Evolutionary conservation across 306 rosid genomes (phyloP).

Genomic region (Lathyrus tuberosus): DNA sequence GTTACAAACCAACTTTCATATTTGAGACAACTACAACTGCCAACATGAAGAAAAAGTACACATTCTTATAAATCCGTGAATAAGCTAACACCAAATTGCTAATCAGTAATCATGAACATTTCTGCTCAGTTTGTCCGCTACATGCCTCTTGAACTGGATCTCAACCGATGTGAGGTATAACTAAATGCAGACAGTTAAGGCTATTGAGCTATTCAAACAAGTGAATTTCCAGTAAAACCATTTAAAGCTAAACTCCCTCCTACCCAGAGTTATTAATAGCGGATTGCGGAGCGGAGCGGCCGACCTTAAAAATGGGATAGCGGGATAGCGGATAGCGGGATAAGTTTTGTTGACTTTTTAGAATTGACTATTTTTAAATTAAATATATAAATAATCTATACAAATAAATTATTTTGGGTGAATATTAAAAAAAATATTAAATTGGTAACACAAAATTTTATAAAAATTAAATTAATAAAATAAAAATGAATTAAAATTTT

Average conservation of each 20-base stretch:
- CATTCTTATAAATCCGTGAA: background rate
- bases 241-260: slow-evolving; percentile 5
- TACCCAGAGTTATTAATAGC: too few relatives aligned
- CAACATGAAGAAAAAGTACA: slow-evolving; percentile 12
- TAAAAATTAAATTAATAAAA: too few relatives aligned
- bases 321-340: too few relatives aligned
- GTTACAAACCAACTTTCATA: background rate
- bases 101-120: slow-evolving; percentile 2
- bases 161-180: slow-evolving; percentile 13
- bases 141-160: slow-evolving; percentile 11
- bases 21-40: slow-evolving; percentile 7
- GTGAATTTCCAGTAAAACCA: background rate
- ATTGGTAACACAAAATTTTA: too few relatives aligned
- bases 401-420: too few relatives aligned
- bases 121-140: background rate
- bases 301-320: too few relatives aligned
- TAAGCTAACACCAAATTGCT: slow-evolving; percentile 1
- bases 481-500: too few relatives aligned
- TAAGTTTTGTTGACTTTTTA: too few relatives aligned
- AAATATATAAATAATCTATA: too few relatives aligned
- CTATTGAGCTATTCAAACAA: slow-evolving; percentile 1
- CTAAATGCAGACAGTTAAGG: slow-evolving; percentile 3
- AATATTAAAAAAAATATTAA: too few relatives aligned
- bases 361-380: too few relatives aligned
- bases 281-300: too few relatives aligned